Conservation (phyloP, 352 stramenopile species). For the Pythium aphanidermatum region DNA sequence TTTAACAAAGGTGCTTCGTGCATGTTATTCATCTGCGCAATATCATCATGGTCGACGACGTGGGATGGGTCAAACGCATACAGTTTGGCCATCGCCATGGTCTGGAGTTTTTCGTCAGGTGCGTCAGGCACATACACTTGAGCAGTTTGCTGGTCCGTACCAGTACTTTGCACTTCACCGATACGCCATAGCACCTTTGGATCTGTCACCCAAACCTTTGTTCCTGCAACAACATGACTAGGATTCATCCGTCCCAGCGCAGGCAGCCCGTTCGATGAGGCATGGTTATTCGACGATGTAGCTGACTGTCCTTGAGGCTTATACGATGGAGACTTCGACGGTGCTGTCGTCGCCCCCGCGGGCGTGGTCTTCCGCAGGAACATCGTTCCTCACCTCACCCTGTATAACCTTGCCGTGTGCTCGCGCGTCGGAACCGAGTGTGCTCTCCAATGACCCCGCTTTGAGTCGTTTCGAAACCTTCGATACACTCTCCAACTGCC, state of each 20-base stretch:
- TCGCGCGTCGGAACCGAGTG: background rate
- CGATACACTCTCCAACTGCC: too few relatives aligned
- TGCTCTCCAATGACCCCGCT: background rate
- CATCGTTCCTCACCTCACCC: too few relatives aligned
- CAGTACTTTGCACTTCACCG: constrained; percentile 57
- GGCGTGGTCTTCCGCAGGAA: constrained; percentile 18
- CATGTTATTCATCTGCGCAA: constrained; percentile 89
- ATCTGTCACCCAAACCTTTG: constrained; percentile 76
- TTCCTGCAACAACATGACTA: constrained; percentile 36
- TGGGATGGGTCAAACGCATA: constrained; percentile 82
- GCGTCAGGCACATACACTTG: constrained; percentile 58
- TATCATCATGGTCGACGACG: constrained; percentile 77
- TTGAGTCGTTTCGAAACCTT: background rate
- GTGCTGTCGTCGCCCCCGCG: constrained; percentile 3
- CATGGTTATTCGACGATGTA: constrained; percentile 1
- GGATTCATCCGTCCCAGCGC: constrained; percentile 44
- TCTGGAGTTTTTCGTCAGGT: constrained; percentile 54
- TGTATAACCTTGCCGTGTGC: too few relatives aligned
- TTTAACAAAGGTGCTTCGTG: constrained; percentile 81
- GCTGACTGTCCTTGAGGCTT: constrained; percentile 4
- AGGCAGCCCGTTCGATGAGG: constrained; percentile 6
- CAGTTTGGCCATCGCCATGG: constrained; percentile 39
- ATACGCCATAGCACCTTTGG: constrained; percentile 74
- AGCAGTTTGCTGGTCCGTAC: constrained; percentile 35
- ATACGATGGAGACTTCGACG: constrained; percentile 18